These are phyloP conservation scores for Speleostelium caveatum DNA, from an alignment of 78 protist species.

Conservation along the genomic window DNA sequence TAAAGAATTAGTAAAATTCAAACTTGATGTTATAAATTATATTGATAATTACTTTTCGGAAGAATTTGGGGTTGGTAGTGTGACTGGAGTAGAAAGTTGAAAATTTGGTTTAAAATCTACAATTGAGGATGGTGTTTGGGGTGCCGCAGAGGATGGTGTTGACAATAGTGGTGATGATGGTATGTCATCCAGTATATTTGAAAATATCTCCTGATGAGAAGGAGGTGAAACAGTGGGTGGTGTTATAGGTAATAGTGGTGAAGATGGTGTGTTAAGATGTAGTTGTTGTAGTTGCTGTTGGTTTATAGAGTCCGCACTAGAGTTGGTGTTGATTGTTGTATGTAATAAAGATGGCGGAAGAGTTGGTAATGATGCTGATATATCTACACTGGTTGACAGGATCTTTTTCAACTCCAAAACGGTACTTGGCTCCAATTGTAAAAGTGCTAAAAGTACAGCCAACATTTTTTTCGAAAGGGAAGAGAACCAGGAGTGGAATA, in stretches of 20 bases:
- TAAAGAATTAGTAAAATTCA: too few relatives aligned
- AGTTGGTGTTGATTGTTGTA: neutral
- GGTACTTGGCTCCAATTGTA: slow-evolving; percentile 69
- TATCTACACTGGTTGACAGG: slow-evolving; percentile 40
- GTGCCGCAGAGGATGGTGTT: neutral
- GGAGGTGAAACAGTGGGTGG: too few relatives aligned
- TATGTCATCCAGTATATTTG: neutral
- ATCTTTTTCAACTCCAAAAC: slow-evolving; percentile 45
- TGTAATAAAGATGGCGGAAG: neutral
- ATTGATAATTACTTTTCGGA: too few relatives aligned
- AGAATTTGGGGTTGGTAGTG: neutral
- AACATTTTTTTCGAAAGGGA: slow-evolving; percentile 47
- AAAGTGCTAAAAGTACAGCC: slow-evolving; percentile 52
- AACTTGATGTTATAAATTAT: too few relatives aligned
- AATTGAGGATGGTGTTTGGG: slow-evolving; percentile 1
- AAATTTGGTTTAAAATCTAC: too few relatives aligned
- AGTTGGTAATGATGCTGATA: neutral
- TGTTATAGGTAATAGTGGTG: too few relatives aligned
- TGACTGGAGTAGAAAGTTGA: neutral
- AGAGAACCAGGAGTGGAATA: slow-evolving; percentile 65
- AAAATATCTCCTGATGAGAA: too few relatives aligned
- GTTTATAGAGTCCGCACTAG: too few relatives aligned
- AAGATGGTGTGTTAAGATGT: too few relatives aligned
- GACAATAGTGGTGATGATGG: neutral
- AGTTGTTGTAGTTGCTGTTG: too few relatives aligned